These are phyloP conservation scores for Tuber melanosporum DNA, from an alignment of 495 filamentous ascomycete genomes.

Conservation along the genomic window DNA sequence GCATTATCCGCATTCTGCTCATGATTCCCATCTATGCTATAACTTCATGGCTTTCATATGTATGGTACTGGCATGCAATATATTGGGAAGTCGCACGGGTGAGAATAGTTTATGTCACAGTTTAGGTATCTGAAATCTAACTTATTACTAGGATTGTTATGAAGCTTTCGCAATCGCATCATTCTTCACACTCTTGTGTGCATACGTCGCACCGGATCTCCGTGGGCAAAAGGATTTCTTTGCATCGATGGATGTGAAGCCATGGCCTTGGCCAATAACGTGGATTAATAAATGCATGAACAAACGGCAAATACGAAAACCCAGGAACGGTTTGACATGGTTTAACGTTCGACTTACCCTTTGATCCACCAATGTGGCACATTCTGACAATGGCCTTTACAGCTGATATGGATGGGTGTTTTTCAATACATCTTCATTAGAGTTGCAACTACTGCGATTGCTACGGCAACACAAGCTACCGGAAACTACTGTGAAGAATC, in stretches of 20 bases:
- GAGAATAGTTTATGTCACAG: background rate
- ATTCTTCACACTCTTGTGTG: conserved; percentile 84
- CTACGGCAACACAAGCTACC: conserved; percentile 63
- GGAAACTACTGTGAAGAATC: conserved; percentile 72
- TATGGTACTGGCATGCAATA: conserved; percentile 70
- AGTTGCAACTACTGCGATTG: conserved; percentile 73
- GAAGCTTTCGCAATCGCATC: conserved; percentile 87
- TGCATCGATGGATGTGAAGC: conserved; percentile 57
- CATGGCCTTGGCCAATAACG: conserved; percentile 69
- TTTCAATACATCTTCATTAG: conserved; percentile 90
- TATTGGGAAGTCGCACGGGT: conserved; percentile 62
- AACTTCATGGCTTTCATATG: conserved; percentile 69
- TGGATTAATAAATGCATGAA: conserved; percentile 63
- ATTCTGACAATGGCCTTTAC: conserved; percentile 6
- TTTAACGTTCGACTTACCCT: conserved; percentile 59
- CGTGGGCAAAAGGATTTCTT: conserved; percentile 88
- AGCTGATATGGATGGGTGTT: conserved; percentile 71
- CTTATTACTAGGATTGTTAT: conserved; percentile 67
- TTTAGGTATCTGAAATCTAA: background rate
- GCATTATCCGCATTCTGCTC: conserved; percentile 82
- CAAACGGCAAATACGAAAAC: conserved; percentile 62
- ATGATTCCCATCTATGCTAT: conserved; percentile 83
- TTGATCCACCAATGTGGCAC: background rate
- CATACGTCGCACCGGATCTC: conserved; percentile 72
- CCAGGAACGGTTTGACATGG: conserved; percentile 82